Evolutionary conservation across 2,329 filamentous ascomycete species (phyloP).

Genomic region (Arthrobotrys entomopaga): DNA sequence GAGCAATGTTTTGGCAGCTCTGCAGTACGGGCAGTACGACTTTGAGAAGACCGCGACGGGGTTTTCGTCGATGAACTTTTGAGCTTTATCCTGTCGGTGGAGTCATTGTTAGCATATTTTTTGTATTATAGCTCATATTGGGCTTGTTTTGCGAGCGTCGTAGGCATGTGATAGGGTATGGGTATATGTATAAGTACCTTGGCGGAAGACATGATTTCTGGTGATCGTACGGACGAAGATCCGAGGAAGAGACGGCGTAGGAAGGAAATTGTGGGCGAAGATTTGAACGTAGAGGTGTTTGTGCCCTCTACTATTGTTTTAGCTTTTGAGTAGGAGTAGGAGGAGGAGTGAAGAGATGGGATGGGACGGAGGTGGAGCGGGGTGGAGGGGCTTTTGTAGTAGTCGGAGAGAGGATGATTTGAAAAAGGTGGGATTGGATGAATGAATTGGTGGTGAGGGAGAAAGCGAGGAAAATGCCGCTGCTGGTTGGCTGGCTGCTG

Average conservation of each 20-base stretch:
- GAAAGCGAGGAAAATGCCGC: slow-evolving; percentile 36
- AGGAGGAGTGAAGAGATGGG: slow-evolving; percentile 3
- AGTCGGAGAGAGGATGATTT: neutral
- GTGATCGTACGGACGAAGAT: slow-evolving; percentile 27
- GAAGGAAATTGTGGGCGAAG: slow-evolving; percentile 53
- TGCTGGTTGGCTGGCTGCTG: too few species aligned
- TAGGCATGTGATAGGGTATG: slow-evolving; percentile 2
- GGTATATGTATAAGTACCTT: slow-evolving; percentile 25
- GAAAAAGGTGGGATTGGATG: too few species aligned
- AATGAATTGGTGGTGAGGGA: slow-evolving; percentile 1
- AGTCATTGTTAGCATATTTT: neutral
- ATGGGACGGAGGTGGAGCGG: slow-evolving; percentile 5
- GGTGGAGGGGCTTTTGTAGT: slow-evolving; percentile 27
- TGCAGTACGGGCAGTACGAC: slow-evolving; percentile 95
- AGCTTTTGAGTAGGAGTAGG: too few species aligned
- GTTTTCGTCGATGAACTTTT: slow-evolving; percentile 48
- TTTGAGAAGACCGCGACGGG: slow-evolving; percentile 88
- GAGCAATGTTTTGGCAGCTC: slow-evolving; percentile 78
- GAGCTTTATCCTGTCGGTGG: slow-evolving; percentile 22
- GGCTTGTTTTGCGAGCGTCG: neutral
- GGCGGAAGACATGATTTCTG: slow-evolving; percentile 37
- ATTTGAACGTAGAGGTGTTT: slow-evolving; percentile 1
- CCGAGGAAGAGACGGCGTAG: slow-evolving; percentile 41
- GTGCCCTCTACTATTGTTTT: slow-evolving; percentile 1
- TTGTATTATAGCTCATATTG: neutral